Conservation (phyloP, 805 yeast genomes). For the Metschnikowia reukaufii region DNA sequence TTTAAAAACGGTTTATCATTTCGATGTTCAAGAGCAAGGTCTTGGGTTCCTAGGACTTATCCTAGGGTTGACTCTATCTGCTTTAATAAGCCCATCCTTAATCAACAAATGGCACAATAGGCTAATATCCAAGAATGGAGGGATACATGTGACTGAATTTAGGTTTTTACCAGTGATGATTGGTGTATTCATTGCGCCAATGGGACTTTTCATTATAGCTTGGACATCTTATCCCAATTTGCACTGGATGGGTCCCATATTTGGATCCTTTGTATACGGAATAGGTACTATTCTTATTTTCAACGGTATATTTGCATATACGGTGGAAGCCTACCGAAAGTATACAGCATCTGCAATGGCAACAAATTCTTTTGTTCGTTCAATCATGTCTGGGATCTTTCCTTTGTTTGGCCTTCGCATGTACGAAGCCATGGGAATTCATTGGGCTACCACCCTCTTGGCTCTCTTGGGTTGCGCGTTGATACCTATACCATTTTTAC, state of each 20-base stretch:
- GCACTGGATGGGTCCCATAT: constrained; percentile 19
- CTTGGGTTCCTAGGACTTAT: constrained; percentile 17
- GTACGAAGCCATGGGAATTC: constrained; percentile 17
- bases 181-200: constrained; percentile 17
- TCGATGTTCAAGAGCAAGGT: constrained; percentile 13
- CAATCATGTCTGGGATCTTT: constrained; percentile 15
- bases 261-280: constrained; percentile 17
- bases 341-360: constrained; percentile 21
- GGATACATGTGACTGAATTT: constrained; percentile 12
- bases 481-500: constrained; percentile 18
- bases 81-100: constrained; percentile 11
- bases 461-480: constrained; percentile 12
- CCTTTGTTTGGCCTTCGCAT: constrained; percentile 17
- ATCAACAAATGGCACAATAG: constrained; percentile 7
- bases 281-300: constrained; percentile 17
- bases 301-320: constrained; percentile 18
- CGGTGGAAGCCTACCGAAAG: constrained; percentile 17
- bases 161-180: constrained; percentile 16
- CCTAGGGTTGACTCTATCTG: constrained; percentile 13
- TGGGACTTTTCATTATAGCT: constrained; percentile 18
- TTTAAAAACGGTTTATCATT: constrained; percentile 14
- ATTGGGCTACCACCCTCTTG: constrained; percentile 18
- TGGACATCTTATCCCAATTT: constrained; percentile 17
- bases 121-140: constrained; percentile 8
- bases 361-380: constrained; percentile 17